phyloP scores from a whole-genome alignment of 495 filamentous ascomycete species.

The Trichoderma parareesei region DNA sequence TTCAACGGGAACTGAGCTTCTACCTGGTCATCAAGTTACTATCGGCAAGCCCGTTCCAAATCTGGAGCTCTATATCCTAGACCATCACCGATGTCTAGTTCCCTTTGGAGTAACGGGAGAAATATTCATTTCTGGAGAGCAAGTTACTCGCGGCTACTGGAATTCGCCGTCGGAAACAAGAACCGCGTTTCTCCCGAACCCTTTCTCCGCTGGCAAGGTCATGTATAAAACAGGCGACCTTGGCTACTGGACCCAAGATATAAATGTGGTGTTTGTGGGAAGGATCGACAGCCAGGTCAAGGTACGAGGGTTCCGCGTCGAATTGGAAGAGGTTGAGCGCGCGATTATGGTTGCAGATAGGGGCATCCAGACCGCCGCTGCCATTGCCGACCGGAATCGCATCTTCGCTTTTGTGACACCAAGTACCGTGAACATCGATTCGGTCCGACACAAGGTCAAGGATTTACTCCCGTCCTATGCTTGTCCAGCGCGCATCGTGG shows the following conservation, averaged over 20 bases:
- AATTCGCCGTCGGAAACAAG: constrained; percentile 8
- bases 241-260: constrained; percentile 19
- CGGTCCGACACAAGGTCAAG: constrained; percentile 9
- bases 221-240: constrained; percentile 28
- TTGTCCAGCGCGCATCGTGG: constrained; percentile 16
- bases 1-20: background rate
- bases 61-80: constrained; percentile 21
- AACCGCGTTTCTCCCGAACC: constrained; percentile 14
- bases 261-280: constrained; percentile 20
- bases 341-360: constrained; percentile 11
- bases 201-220: constrained; percentile 16
- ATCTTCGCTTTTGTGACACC: constrained; percentile 18
- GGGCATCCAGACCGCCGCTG: constrained; percentile 13
- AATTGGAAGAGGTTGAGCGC: constrained; percentile 22
- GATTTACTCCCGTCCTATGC: constrained; percentile 18
- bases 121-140: constrained; percentile 23
- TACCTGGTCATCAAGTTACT: constrained; percentile 17
- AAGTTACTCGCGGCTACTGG: constrained; percentile 21
- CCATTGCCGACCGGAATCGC: constrained; percentile 12
- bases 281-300: constrained; percentile 25
- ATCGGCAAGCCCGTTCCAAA: constrained; percentile 20
- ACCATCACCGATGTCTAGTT: constrained; percentile 14
- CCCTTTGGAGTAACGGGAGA: constrained; percentile 20
- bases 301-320: constrained; percentile 22
- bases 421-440: constrained; percentile 13